Conservation (phyloP, 257 asterid species). For the Salvia splendens region DNA sequence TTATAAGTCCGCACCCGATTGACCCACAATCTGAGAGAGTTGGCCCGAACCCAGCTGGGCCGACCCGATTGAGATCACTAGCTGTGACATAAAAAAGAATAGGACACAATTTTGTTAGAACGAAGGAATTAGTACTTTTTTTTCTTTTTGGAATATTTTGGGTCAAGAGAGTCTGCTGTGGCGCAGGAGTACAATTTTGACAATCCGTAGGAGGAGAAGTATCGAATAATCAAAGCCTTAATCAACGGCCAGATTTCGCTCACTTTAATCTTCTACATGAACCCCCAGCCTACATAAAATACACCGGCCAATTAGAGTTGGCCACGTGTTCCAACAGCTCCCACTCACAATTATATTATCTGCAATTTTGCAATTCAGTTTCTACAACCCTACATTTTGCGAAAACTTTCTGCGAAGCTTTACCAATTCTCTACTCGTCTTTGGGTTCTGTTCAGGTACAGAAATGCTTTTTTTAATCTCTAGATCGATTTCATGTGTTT, state of each 20-base stretch:
- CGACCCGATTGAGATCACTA: too few relatives aligned
- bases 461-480: background rate
- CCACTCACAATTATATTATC: slow-evolving; percentile 20
- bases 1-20: too few relatives aligned
- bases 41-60: too few relatives aligned
- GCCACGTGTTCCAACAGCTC: slow-evolving; percentile 33
- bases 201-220: slow-evolving; percentile 28
- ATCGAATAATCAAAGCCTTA: slow-evolving; percentile 31
- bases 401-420: slow-evolving; percentile 39
- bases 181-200: background rate
- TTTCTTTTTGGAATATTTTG: background rate
- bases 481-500: slow-evolving; percentile 1
- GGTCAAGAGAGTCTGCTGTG: slow-evolving; percentile 32
- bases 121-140: too few relatives aligned
- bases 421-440: slow-evolving; percentile 43
- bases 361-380: background rate
- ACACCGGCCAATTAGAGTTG: slow-evolving; percentile 28
- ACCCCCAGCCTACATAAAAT: slow-evolving; percentile 28
- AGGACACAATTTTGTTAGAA: too few relatives aligned
- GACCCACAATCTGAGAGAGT: too few relatives aligned
- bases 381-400: slow-evolving; percentile 35
- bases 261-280: slow-evolving; percentile 34
- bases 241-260: slow-evolving; percentile 38
- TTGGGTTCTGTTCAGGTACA: slow-evolving; percentile 40
- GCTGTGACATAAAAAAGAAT: too few relatives aligned